phyloP scores from a whole-genome alignment of 768 basidiomycete species.

The Tylopilus plumbeoviolaceoides region DNA sequence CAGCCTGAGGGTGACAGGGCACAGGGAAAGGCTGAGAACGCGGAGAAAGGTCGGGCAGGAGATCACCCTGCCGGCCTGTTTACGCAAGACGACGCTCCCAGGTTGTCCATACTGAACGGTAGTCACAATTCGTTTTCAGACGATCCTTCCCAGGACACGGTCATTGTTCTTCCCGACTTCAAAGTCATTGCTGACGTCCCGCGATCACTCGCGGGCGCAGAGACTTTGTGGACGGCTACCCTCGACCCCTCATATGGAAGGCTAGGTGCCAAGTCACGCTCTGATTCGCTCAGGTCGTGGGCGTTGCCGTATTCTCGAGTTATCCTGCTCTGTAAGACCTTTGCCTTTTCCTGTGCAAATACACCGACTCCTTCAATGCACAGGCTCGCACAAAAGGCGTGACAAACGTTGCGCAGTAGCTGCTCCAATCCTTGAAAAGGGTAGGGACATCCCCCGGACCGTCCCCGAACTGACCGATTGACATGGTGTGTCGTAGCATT shows the following conservation, averaged over 20 bases:
- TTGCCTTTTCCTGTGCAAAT: neutral
- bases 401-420: conserved; percentile 91
- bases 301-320: conserved; percentile 86
- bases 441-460: conserved; percentile 37
- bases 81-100: conserved; percentile 47
- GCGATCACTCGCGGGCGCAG: conserved; percentile 59
- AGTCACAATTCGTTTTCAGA: conserved; percentile 67
- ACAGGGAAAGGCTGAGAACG: neutral
- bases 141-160: conserved; percentile 64
- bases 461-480: conserved; percentile 6
- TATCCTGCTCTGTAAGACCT: conserved; percentile 80
- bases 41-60: conserved; percentile 3
- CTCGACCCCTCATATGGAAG: conserved; percentile 58
- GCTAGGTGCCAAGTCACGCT: conserved; percentile 40
- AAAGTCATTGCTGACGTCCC: conserved; percentile 75
- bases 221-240: conserved; percentile 59
- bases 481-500: conserved; percentile 43
- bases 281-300: conserved; percentile 61
- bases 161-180: conserved; percentile 91
- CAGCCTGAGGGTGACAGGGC: conserved; percentile 5
- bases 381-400: conserved; percentile 90
- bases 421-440: conserved; percentile 76
- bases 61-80: conserved; percentile 49
- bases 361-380: neutral
- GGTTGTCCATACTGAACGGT: conserved; percentile 76